Evolutionary conservation across 2,329 filamentous ascomycete species (phyloP), one percentile per base, ranked within the genome.

Genomic region (Fusarium sp.): DNA sequence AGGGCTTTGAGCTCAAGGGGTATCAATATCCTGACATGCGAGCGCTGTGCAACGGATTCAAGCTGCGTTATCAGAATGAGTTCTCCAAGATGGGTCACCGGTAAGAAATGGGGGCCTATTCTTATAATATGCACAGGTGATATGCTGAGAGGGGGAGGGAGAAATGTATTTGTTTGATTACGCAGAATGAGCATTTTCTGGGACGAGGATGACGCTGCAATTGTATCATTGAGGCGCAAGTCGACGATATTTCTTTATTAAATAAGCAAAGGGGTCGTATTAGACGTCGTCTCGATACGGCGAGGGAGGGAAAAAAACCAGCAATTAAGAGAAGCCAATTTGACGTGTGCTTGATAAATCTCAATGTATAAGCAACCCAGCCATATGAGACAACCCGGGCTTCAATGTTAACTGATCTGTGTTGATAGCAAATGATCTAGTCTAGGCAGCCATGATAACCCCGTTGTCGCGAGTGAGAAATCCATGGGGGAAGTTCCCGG

Each of bases 31-130:
- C 96, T 2, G 95, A 98, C 79, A 97, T 98, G 93, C 89, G 93
- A 75, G 94, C 95, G 54, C 86, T 99, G 72, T 97, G 96, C 87
- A 99, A 99, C 84, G 96, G 96, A 10, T 98, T 98, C 88, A 98
- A 98, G 87, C 83, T 96, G 79, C 87, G 95, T 61, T 95, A 89
- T 79, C 87, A 89, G 78, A 89, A 86, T 72, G 88, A 90, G 80
- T 86, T 95, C 81, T 86, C 87, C 68, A 93, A 91, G 82, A 87
- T 92, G 88, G 82, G 82, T 21, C 71, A 64, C 23, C 78, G 79
- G 64, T 83, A 79, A 72, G 47, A 50, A 37, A 33, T 37, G 53
- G 32, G 12, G 44, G 40, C 25, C 40, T 44, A 40, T 35, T 53
- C 44, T 53, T 35, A 38, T 43, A 57, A 53, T 35, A 40, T n/a